These are phyloP conservation scores for Pisolithus sp. DNA, from an alignment of 768 basidiomycete genomes.

Conservation along the genomic window DNA sequence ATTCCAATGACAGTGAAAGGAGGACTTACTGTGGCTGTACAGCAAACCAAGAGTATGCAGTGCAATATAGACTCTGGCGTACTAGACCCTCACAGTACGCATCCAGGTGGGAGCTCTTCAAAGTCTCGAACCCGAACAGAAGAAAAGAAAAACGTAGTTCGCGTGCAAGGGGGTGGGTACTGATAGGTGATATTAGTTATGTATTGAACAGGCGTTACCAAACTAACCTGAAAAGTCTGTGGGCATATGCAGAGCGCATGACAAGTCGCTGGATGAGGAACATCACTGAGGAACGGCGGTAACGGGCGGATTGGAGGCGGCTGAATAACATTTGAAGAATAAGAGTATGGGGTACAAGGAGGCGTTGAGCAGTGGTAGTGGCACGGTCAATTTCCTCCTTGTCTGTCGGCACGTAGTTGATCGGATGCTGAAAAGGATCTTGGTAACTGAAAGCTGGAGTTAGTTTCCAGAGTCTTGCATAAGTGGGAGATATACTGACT, in stretches of 20 bases:
- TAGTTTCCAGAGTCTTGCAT: conserved; percentile 2
- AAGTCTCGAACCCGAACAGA: conserved; percentile 86
- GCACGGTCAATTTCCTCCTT: conserved; percentile 75
- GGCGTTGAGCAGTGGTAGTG: conserved; percentile 58
- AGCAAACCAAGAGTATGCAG: conserved; percentile 91
- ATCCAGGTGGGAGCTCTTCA: conserved; percentile 85
- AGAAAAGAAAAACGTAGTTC: conserved; percentile 88
- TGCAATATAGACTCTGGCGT: conserved; percentile 68
- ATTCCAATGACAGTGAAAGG: neutral
- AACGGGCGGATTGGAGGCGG: conserved; percentile 89
- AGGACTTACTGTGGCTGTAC: conserved; percentile 77
- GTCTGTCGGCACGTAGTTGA: conserved; percentile 87
- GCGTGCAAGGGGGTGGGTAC: conserved; percentile 87
- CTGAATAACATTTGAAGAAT: conserved; percentile 86
- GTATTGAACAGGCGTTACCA: neutral
- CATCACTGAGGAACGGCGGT: conserved; percentile 79
- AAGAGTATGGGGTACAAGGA: conserved; percentile 78
- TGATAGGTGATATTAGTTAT: conserved; percentile 25
- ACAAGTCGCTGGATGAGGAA: conserved; percentile 80
- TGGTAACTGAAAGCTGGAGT: conserved; percentile 51
- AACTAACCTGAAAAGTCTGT: conserved; percentile 66
- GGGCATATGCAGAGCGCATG: conserved; percentile 67
- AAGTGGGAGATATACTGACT: conserved; percentile 49
- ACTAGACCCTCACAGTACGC: conserved; percentile 69
- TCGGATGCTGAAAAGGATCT: conserved; percentile 82